phyloP scores from a whole-genome alignment of 805 yeast species.

The Saccharomycopsis vini region DNA sequence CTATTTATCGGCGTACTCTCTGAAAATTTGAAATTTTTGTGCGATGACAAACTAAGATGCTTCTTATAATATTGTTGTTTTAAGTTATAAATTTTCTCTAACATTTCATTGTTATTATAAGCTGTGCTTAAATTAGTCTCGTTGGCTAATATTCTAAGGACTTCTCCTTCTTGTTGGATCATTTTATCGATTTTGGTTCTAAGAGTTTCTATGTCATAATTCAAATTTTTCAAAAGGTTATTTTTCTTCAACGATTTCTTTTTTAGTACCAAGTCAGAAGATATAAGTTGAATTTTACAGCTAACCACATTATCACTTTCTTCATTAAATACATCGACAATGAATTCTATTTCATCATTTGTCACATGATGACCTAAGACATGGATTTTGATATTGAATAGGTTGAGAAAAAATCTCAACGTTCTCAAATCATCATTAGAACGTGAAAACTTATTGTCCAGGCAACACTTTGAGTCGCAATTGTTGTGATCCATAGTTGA shows the following conservation, averaged over 20 bases:
- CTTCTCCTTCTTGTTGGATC: slow-evolving; percentile 14
- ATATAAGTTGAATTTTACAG: slow-evolving; percentile 17
- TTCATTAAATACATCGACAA: neutral
- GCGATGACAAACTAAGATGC: neutral
- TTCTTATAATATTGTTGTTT: neutral
- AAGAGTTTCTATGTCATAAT: slow-evolving; percentile 11
- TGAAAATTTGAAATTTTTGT: neutral
- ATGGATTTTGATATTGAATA: slow-evolving; percentile 8
- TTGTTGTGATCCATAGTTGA: no score
- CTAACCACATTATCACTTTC: slow-evolving; percentile 3
- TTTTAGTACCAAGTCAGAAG: slow-evolving; percentile 17
- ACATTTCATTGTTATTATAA: neutral
- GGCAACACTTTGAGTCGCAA: no score
- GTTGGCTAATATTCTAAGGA: neutral
- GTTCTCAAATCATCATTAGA: no score
- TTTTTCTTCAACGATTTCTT: slow-evolving; percentile 18
- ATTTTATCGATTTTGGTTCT: slow-evolving; percentile 13
- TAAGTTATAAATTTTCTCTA: neutral
- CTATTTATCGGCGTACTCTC: neutral
- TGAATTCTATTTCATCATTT: neutral
- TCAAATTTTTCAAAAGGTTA: slow-evolving; percentile 15
- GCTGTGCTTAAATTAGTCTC: neutral
- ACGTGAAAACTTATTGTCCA: no score
- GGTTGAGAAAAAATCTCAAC: slow-evolving; percentile 10
- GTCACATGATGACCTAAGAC: no score